These are phyloP conservation scores for Nidula microcarpa DNA, from an alignment of 768 basidiomycete species.

Conservation along the genomic window DNA sequence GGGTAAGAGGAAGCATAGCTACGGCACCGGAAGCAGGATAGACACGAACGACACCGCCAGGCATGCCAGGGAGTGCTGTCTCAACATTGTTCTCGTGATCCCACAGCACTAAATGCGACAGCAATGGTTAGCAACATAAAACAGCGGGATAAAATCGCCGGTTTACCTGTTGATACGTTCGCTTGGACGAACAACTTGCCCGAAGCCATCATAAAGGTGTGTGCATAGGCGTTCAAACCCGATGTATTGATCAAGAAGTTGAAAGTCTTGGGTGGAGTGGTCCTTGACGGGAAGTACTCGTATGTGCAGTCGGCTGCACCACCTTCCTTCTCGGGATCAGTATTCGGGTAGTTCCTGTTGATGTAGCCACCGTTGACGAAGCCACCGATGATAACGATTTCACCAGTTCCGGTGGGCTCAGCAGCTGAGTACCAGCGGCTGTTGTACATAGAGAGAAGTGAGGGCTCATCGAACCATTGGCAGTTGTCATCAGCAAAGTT, in stretches of 20 bases:
- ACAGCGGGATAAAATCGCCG: background rate
- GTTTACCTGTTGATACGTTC: slow-evolving; percentile 72
- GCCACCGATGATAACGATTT: slow-evolving; percentile 76
- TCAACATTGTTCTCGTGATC: slow-evolving; percentile 55
- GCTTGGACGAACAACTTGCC: slow-evolving; percentile 82
- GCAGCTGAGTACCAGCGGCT: slow-evolving; percentile 78
- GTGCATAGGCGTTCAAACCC: slow-evolving; percentile 76
- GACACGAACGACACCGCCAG: slow-evolving; percentile 68
- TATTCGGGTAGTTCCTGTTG: slow-evolving; percentile 71
- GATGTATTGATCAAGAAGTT: slow-evolving; percentile 69
- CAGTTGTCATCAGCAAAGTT: slow-evolving; percentile 50
- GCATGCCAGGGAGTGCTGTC: slow-evolving; percentile 69
- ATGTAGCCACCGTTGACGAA: slow-evolving; percentile 77
- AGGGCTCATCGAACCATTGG: slow-evolving; percentile 70
- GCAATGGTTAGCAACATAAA: background rate
- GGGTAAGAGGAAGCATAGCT: slow-evolving; percentile 89
- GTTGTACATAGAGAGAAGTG: slow-evolving; percentile 60
- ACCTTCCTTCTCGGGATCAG: slow-evolving; percentile 58
- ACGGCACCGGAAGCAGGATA: slow-evolving; percentile 89
- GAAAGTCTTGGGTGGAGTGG: slow-evolving; percentile 46
- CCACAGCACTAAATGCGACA: slow-evolving; percentile 33
- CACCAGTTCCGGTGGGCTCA: slow-evolving; percentile 74
- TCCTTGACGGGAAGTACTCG: slow-evolving; percentile 76
- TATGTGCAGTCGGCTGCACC: slow-evolving; percentile 78
- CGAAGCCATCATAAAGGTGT: slow-evolving; percentile 70